Percentiles rank a stretch among this genome's conserved stretches.
Evolutionary conservation across 768 basidiomycete species (phyloP).

Genomic region (Amanita muscaria): DNA sequence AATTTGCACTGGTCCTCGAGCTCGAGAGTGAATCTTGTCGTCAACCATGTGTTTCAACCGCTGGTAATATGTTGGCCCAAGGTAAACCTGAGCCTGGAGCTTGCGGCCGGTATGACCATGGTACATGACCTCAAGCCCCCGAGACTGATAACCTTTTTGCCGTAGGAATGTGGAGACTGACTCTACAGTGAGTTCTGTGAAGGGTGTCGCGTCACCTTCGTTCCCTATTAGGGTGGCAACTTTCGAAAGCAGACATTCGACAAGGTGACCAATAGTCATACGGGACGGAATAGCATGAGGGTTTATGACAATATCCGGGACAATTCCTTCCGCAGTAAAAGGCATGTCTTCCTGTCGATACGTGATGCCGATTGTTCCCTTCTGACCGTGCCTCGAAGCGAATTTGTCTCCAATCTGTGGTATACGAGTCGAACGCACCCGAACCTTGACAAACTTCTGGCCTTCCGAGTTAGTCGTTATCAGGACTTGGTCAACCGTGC

Average conservation of each 20-base stretch:
- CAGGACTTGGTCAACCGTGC: conserved; percentile 95
- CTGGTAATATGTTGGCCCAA: conserved; percentile 98
- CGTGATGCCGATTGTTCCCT: conserved; percentile 98
- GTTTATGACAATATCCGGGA: conserved; percentile 96
- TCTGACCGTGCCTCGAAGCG: conserved; percentile 98
- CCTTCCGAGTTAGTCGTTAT: conserved; percentile 95
- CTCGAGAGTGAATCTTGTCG: conserved; percentile 98
- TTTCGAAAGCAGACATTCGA: conserved; percentile 95
- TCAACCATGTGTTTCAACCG: conserved; percentile 99
- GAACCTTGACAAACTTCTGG: conserved; percentile 96
- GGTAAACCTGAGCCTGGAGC: conserved; percentile 95
- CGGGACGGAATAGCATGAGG: conserved; percentile 99
- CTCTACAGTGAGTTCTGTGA: conserved; percentile 96
- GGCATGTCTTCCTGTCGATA: conserved; percentile 99
- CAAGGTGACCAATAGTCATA: conserved; percentile 99
- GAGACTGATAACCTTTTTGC: conserved; percentile 90
- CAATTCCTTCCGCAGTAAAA: conserved; percentile 94
- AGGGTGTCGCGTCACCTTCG: conserved; percentile 97
- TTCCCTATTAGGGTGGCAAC: conserved; percentile 93
- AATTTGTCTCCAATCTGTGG: conserved; percentile 99
- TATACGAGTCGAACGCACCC: conserved; percentile 90
- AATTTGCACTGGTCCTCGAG: conserved; percentile 95
- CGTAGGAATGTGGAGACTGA: conserved; percentile 89
- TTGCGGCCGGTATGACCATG: conserved; percentile 98
- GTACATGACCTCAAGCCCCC: conserved; percentile 97